Conservation (phyloP, 192 early-diverging fungal species). For the Allomyces javanicus region DNA sequence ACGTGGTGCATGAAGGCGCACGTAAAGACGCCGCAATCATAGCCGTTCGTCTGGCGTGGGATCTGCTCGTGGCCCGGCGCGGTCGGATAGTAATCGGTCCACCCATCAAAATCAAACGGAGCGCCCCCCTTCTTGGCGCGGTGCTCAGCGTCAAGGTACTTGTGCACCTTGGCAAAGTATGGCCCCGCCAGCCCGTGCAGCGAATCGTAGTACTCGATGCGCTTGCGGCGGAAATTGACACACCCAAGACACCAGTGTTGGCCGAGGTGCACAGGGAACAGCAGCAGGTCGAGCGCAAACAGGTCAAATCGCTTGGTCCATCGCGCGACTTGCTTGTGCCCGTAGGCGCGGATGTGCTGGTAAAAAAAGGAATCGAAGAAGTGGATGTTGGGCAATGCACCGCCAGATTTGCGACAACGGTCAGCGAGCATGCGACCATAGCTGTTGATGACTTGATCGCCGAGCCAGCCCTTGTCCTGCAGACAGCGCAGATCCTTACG, state of each 20-base stretch:
- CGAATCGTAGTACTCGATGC: slow-evolving; percentile 67
- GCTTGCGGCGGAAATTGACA: slow-evolving; percentile 36
- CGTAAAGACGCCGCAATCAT: slow-evolving; percentile 90
- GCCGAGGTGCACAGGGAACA: slow-evolving; percentile 69
- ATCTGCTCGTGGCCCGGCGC: slow-evolving; percentile 19
- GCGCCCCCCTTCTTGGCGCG: slow-evolving; percentile 46
- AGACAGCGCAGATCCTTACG: too few species aligned
- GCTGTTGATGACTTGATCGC: too few species aligned
- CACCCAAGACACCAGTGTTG: slow-evolving; percentile 53
- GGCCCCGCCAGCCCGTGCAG: slow-evolving; percentile 24
- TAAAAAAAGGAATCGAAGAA: slow-evolving; percentile 89
- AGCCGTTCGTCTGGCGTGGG: slow-evolving; percentile 68
- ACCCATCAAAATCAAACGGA: slow-evolving; percentile 37
- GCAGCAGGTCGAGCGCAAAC: slow-evolving; percentile 51
- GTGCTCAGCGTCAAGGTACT: slow-evolving; percentile 46
- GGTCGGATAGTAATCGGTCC: slow-evolving; percentile 38
- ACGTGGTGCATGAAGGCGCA: slow-evolving; percentile 65
- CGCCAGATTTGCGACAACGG: too few species aligned
- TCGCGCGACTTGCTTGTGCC: slow-evolving; percentile 49
- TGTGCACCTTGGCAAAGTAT: slow-evolving; percentile 25
- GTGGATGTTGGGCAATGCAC: slow-evolving; percentile 17
- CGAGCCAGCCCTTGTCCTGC: too few species aligned
- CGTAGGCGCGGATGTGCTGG: slow-evolving; percentile 38
- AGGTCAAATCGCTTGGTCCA: slow-evolving; percentile 55
- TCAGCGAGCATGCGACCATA: too few species aligned